Evolutionary conservation across 2,329 filamentous ascomycete species (phyloP).

Genomic region (Pezicula rhizophila): DNA sequence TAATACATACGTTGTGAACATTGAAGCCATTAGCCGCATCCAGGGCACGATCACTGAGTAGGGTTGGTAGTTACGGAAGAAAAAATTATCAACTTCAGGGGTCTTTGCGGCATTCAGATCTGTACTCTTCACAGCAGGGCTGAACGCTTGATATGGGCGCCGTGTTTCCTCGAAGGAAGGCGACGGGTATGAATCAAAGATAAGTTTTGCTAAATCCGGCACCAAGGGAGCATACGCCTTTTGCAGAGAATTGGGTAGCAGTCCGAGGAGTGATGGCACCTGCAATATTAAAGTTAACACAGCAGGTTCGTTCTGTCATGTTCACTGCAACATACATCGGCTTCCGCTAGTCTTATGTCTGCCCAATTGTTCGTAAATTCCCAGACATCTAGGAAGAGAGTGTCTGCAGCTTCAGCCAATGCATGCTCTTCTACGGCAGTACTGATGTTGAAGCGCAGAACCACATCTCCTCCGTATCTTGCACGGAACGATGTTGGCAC

Average conservation of each 20-base stretch:
- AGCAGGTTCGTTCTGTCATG: background rate
- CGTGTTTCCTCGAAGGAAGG: conserved; percentile 13
- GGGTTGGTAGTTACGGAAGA: conserved; percentile 90
- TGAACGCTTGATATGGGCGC: conserved; percentile 22
- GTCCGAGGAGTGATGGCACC: conserved; percentile 67
- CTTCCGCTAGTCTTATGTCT: conserved; percentile 73
- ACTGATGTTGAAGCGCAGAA: conserved; percentile 79
- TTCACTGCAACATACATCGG: conserved; percentile 51
- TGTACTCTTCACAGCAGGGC: conserved; percentile 22
- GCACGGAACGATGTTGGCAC: conserved; percentile 29
- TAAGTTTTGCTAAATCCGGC: conserved; percentile 69
- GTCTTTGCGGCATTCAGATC: conserved; percentile 21
- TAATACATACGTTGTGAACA: conserved; percentile 74
- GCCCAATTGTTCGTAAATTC: conserved; percentile 75
- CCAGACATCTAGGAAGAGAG: conserved; percentile 86
- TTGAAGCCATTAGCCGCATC: conserved; percentile 84
- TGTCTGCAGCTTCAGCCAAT: conserved; percentile 65
- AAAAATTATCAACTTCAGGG: conserved; percentile 59
- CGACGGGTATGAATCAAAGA: conserved; percentile 65
- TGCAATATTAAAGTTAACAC: conserved; percentile 23
- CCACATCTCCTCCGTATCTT: conserved; percentile 73
- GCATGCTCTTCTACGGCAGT: conserved; percentile 62
- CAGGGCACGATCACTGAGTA: conserved; percentile 72
- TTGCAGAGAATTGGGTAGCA: conserved; percentile 71
- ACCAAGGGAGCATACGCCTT: conserved; percentile 70